Percentiles rank a stretch among this genome's conserved stretches.
These are phyloP conservation scores for Microglena sp. DNA, from an alignment of 139 green algal genomes.

Conservation along the genomic window DNA sequence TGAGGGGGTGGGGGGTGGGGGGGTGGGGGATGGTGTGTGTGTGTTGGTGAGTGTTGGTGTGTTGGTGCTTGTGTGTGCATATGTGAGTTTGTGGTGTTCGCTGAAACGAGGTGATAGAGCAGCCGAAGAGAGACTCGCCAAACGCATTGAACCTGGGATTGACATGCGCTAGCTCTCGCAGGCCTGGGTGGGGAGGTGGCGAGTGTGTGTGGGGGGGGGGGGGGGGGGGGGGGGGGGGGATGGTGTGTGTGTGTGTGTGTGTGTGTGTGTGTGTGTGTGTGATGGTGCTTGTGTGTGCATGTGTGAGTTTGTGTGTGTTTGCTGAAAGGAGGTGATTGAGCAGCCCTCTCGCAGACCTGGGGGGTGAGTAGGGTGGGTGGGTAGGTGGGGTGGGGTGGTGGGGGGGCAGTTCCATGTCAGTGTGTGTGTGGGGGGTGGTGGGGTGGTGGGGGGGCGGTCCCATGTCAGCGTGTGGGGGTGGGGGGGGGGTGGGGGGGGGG, in stretches of 20 bases:
- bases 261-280: background rate
- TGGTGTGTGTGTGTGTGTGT: background rate
- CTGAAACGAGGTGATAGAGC: slow-evolving; percentile 1
- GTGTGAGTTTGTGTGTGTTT: background rate
- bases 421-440: no score
- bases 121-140: no score
- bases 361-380: no score
- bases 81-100: background rate
- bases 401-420: no score
- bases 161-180: slow-evolving; percentile 3
- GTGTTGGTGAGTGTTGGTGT: background rate
- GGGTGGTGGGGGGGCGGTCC: no score
- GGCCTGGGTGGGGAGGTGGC: background rate
- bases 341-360: no score
- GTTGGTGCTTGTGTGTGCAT: background rate
- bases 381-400: no score
- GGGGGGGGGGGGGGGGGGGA: no score
- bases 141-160: slow-evolving; percentile 1
- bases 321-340: no score
- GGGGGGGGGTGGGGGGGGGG: no score
- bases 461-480: no score
- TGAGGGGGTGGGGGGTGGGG: background rate
- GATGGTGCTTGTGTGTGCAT: background rate
- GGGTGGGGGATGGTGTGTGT: background rate
- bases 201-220: background rate